Conservation (phyloP, 2,329 filamentous ascomycete species). For the Neofusicoccum ribis region DNA sequence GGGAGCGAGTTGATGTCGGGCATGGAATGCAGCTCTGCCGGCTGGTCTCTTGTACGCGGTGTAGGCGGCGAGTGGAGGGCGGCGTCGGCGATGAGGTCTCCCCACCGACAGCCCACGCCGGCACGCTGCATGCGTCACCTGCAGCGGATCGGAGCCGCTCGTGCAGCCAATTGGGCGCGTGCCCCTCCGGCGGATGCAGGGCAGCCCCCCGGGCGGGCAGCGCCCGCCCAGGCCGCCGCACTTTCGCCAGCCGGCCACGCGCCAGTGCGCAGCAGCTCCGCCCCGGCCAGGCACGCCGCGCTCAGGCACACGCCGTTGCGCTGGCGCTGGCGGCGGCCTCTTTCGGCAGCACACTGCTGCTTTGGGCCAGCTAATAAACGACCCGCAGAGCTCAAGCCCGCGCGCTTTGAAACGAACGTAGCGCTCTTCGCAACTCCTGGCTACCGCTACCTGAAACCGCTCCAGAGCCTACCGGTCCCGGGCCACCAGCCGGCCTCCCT, state of each 20-base stretch:
- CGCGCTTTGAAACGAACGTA: slow-evolving; percentile 1
- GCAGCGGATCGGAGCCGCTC: neutral
- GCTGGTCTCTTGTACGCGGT: slow-evolving; percentile 1
- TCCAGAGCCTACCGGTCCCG: neutral
- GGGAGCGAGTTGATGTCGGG: slow-evolving; percentile 62
- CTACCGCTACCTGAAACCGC: slow-evolving; percentile 5
- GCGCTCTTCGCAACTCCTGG: slow-evolving; percentile 1
- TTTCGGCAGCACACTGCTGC: neutral
- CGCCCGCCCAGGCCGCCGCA: no score
- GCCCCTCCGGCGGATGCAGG: no score
- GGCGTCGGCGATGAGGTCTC: slow-evolving; percentile 6
- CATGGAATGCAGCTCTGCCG: slow-evolving; percentile 36
- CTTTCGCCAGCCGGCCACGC: neutral
- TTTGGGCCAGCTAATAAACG: neutral
- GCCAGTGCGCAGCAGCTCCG: neutral
- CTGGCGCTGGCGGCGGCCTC: neutral
- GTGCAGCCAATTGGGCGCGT: no score
- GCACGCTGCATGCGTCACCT: slow-evolving; percentile 16
- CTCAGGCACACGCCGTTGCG: neutral
- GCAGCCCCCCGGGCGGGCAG: no score
- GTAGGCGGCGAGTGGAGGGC: neutral
- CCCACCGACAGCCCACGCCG: slow-evolving; percentile 6
- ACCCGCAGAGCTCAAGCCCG: neutral
- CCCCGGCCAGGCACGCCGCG: neutral
- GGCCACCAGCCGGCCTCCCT: slow-evolving; percentile 5